phyloP scores from a whole-genome alignment of 1,284 basidiomycete species.

The Apiotrichum montevideense region DNA sequence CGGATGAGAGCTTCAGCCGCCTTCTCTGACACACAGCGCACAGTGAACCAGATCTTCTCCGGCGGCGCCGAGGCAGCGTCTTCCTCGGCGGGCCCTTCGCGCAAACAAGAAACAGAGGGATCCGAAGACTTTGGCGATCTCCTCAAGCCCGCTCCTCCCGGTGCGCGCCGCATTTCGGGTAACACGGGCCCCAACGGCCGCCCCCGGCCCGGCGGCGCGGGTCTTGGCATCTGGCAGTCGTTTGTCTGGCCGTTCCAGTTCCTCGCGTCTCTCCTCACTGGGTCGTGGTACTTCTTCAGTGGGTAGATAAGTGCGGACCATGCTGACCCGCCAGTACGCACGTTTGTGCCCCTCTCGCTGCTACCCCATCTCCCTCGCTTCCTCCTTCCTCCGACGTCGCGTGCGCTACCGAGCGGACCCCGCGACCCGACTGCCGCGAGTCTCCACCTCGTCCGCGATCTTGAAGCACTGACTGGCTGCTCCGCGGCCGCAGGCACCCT shows the following conservation, averaged over 20 bases:
- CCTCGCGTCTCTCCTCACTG: slow-evolving; percentile 32
- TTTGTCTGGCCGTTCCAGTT: slow-evolving; percentile 36
- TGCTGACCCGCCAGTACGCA: slow-evolving; percentile 29
- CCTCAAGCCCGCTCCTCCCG: slow-evolving; percentile 6
- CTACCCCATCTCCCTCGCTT: slow-evolving; percentile 41
- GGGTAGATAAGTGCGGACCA: slow-evolving; percentile 7
- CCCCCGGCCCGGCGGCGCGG: slow-evolving; percentile 1
- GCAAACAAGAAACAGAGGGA: slow-evolving; percentile 10
- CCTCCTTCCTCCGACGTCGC: slow-evolving; percentile 35
- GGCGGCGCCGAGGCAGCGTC: slow-evolving; percentile 9
- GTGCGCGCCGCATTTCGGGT: slow-evolving; percentile 17
- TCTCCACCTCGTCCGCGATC: slow-evolving; percentile 34
- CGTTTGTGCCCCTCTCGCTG: slow-evolving; percentile 40
- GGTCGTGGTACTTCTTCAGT: slow-evolving; percentile 46
- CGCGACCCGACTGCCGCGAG: slow-evolving; percentile 32
- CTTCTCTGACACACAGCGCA: slow-evolving; percentile 18
- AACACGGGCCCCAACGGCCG: background rate
- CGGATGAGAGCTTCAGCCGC: no score
- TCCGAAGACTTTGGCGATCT: slow-evolving; percentile 10
- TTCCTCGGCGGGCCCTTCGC: background rate
- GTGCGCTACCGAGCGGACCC: slow-evolving; percentile 18
- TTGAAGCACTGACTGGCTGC: slow-evolving; percentile 34
- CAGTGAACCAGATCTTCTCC: slow-evolving; percentile 36
- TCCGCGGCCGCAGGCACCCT: slow-evolving; percentile 44
- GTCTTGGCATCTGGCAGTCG: slow-evolving; percentile 19